These are phyloP conservation scores for Isatis tinctoria DNA, from an alignment of 345 rosid genomes.

Conservation along the genomic window DNA sequence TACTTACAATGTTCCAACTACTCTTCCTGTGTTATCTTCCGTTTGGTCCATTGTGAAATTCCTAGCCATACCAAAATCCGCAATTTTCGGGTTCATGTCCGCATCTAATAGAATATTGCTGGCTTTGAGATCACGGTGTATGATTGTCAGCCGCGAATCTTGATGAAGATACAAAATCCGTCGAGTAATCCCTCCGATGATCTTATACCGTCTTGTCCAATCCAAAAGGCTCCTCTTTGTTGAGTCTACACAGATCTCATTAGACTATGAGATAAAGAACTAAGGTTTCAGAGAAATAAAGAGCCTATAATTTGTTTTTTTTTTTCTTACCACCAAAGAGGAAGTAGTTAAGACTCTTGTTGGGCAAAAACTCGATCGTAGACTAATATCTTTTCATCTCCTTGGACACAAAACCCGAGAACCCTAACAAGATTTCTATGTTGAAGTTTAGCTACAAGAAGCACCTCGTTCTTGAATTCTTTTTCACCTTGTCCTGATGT, in stretches of 20 bases:
- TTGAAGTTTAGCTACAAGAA: slow-evolving; percentile 44
- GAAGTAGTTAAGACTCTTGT: slow-evolving; percentile 25
- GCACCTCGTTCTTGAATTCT: slow-evolving; percentile 50
- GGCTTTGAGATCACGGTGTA: slow-evolving; percentile 19
- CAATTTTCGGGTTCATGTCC: slow-evolving; percentile 6
- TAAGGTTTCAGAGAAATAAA: background rate
- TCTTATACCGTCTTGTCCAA: background rate
- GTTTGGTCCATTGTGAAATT: slow-evolving; percentile 15
- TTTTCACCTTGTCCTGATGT: slow-evolving; percentile 45
- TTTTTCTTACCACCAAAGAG: slow-evolving; percentile 3
- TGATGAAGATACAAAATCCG: slow-evolving; percentile 21
- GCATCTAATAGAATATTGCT: slow-evolving; percentile 18
- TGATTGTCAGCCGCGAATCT: slow-evolving; percentile 18
- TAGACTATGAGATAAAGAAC: background rate
- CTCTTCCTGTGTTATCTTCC: background rate
- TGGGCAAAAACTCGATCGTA: slow-evolving; percentile 19
- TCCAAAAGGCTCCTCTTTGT: background rate
- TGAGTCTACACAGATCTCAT: background rate
- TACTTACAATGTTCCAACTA: slow-evolving; percentile 28
- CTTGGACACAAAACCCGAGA: slow-evolving; percentile 39
- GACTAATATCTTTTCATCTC: slow-evolving; percentile 33
- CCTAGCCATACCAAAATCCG: slow-evolving; percentile 26
- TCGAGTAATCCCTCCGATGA: slow-evolving; percentile 9
- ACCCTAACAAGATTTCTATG: slow-evolving; percentile 48
- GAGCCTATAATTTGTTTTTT: background rate